A percentile compares a stretch with the other conserved stretches of the same genome.
Evolutionary conservation across 106 monocot species (phyloP).

Genomic region (Acorus gramineus): DNA sequence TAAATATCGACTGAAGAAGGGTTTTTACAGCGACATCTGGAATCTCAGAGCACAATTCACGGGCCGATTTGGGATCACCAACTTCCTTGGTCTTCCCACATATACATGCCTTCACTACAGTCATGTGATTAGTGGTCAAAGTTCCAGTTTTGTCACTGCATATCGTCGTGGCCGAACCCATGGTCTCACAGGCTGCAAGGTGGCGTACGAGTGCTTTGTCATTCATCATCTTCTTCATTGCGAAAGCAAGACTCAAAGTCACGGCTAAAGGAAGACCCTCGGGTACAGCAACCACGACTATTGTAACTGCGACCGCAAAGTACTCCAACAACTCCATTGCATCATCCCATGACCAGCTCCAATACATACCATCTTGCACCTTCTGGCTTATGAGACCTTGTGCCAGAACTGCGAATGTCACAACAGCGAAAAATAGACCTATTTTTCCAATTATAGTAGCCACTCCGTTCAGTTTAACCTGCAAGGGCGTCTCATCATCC

Average conservation of each 20-base stretch:
- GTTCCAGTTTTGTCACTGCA: slow-evolving; percentile 93
- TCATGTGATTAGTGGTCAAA: slow-evolving; percentile 71
- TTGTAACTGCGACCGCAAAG: slow-evolving; percentile 73
- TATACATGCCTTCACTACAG: slow-evolving; percentile 56
- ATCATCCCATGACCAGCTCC: slow-evolving; percentile 58
- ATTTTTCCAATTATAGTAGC: slow-evolving; percentile 71
- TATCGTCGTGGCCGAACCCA: slow-evolving; percentile 83
- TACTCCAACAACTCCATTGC: slow-evolving; percentile 45
- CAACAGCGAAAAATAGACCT: slow-evolving; percentile 52
- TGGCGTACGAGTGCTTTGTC: slow-evolving; percentile 72
- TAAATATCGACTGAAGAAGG: slow-evolving; percentile 56
- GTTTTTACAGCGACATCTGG: slow-evolving; percentile 23
- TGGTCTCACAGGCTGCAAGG: slow-evolving; percentile 83
- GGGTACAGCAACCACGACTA: slow-evolving; percentile 78
- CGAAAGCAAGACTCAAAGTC: slow-evolving; percentile 74
- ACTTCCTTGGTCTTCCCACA: slow-evolving; percentile 47
- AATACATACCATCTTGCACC: slow-evolving; percentile 24
- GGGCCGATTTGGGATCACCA: slow-evolving; percentile 10
- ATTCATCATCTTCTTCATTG: slow-evolving; percentile 92
- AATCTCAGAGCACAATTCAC: slow-evolving; percentile 18
- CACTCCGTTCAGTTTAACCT: slow-evolving; percentile 75
- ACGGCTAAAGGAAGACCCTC: slow-evolving; percentile 74
- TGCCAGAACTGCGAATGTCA: slow-evolving; percentile 69
- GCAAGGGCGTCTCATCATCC: slow-evolving; percentile 77
- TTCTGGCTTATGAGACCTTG: slow-evolving; percentile 43